Conservation (phyloP, 805 yeast genomes). For the Zygosaccharomyces siamensis region DNA sequence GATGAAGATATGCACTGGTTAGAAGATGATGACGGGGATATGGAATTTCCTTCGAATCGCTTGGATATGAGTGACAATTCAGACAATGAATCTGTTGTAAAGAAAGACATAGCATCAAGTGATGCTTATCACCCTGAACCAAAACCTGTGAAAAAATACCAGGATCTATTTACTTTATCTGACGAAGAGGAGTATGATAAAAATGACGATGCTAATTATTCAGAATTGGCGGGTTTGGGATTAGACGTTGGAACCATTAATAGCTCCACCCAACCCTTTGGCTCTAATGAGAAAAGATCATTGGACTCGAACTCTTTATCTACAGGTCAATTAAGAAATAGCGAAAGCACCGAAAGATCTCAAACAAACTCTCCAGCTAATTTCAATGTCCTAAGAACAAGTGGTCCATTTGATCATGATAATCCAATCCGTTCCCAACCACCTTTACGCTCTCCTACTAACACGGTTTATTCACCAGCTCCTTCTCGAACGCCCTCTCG, state of each 20-base stretch:
- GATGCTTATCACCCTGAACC: not conserved
- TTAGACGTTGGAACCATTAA: not conserved
- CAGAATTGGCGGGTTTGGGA: not conserved
- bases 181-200: conserved; percentile 18
- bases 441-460: not conserved
- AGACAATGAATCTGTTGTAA: conserved; percentile 1
- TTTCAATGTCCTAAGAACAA: not conserved
- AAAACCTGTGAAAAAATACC: conserved; percentile 16
- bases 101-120: not conserved
- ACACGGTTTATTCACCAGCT: not conserved
- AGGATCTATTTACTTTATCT: conserved; percentile 27
- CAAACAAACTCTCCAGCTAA: not conserved
- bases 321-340: not conserved
- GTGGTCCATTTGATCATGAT: not conserved
- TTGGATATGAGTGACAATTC: conserved; percentile 18
- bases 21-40: conserved; percentile 27
- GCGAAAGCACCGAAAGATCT: not conserved
- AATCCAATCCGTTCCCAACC: not conserved
- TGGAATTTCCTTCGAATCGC: conserved; percentile 34
- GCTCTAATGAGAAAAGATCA: not conserved
- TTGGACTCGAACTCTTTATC: not conserved
- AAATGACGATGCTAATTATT: not conserved
- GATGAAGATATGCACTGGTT: conserved; percentile 41
- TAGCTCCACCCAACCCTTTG: not conserved
- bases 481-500: not conserved